These are phyloP conservation scores for Liquidambar formosana DNA, from an alignment of 164 flowering plant genomes.

Conservation along the genomic window DNA sequence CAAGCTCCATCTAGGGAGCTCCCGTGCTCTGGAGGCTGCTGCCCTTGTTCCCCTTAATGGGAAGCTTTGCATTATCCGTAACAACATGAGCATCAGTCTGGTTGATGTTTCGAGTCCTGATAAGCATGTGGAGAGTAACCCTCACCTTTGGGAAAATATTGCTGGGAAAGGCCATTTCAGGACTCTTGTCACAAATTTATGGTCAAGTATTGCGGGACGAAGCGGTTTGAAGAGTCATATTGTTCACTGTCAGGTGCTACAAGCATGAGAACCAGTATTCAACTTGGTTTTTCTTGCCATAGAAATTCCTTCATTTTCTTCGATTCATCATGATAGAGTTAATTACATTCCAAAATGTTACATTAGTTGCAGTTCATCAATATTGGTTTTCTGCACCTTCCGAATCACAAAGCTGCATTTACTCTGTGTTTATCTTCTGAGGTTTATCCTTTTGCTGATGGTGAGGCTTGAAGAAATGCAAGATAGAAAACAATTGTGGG, in stretches of 20 bases:
- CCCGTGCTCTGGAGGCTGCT: constrained; percentile 90
- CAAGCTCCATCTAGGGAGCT: constrained; percentile 80
- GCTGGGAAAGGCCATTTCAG: constrained; percentile 63
- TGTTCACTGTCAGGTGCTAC: constrained; percentile 91
- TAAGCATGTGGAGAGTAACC: constrained; percentile 49
- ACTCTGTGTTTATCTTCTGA: constrained; percentile 1
- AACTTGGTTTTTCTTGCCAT: constrained; percentile 4
- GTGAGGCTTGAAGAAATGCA: too few species aligned
- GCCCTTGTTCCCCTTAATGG: constrained; percentile 89
- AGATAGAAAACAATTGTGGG: too few species aligned
- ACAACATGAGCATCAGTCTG: constrained; percentile 93
- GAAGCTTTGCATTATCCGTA: constrained; percentile 89
- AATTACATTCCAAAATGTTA: neutral
- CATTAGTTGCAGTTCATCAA: constrained; percentile 6
- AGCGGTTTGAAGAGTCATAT: constrained; percentile 75
- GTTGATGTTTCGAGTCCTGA: constrained; percentile 77
- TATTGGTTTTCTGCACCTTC: constrained; percentile 9
- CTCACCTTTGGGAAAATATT: constrained; percentile 79
- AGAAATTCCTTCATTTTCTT: constrained; percentile 5
- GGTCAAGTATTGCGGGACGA: constrained; percentile 83
- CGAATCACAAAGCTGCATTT: constrained; percentile 4
- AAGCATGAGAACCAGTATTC: constrained; percentile 49
- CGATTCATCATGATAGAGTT: constrained; percentile 5
- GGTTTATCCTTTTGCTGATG: neutral
- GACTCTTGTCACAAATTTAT: constrained; percentile 61